A percentile compares a stretch with the other conserved stretches of the same genome.
phyloP scores from a whole-genome alignment of 768 basidiomycete genomes.

The Suillus variegatus region DNA sequence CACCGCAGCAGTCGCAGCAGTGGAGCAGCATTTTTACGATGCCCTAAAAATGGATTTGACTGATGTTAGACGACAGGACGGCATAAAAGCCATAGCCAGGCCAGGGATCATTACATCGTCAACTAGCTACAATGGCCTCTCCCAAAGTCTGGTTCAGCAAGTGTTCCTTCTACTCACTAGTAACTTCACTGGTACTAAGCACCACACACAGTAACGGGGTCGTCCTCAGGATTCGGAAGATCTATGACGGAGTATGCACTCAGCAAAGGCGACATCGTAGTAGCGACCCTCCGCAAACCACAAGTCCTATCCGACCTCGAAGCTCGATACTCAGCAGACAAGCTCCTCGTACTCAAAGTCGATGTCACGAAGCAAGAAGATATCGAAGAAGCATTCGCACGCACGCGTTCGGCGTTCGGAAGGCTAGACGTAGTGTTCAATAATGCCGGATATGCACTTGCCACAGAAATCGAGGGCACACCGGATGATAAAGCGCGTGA shows the following conservation, averaged over 20 bases:
- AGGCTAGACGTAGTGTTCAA: too few relatives aligned
- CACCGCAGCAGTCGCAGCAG: too few relatives aligned
- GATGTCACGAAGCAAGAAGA: neutral
- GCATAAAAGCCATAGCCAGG: neutral
- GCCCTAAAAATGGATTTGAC: neutral
- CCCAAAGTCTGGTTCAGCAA: too few relatives aligned
- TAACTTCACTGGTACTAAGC: too few relatives aligned
- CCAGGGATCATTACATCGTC: neutral
- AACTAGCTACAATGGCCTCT: too few relatives aligned
- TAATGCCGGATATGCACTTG: too few relatives aligned
- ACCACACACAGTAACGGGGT: too few relatives aligned
- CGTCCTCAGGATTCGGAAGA: neutral
- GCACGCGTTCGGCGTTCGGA: neutral
- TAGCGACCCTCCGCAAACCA: neutral
- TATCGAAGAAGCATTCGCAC: neutral
- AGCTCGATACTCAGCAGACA: neutral
- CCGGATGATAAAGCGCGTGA: too few relatives aligned
- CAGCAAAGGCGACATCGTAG: neutral
- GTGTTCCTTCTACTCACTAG: too few relatives aligned
- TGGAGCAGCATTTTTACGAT: too few relatives aligned
- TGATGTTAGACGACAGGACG: neutral
- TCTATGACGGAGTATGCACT: neutral
- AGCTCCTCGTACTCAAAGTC: neutral
- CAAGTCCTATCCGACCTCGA: neutral
- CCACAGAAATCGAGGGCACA: too few relatives aligned